Evolutionary conservation across 495 filamentous ascomycete species (phyloP).

Genomic region (Parathielavia hyrcaniae): DNA sequence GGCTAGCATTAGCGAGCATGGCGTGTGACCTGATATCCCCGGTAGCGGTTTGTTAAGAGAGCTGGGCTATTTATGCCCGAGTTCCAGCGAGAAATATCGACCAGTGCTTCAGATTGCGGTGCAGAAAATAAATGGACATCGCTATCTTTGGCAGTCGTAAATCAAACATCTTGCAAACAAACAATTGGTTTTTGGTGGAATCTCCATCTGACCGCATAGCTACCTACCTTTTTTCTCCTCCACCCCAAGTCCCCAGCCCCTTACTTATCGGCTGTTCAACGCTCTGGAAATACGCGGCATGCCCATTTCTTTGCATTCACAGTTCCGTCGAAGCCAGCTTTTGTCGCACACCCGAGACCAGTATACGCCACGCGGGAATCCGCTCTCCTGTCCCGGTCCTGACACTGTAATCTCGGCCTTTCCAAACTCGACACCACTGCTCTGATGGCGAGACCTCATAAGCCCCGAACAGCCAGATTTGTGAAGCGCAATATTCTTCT

Average conservation of each 20-base stretch:
- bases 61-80: neutral
- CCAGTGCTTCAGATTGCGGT: too few relatives aligned
- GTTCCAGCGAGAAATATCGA: neutral
- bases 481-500: neutral
- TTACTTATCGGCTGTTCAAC: neutral
- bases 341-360: slow-evolving; percentile 2
- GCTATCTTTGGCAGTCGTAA: neutral
- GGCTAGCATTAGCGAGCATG: slow-evolving; percentile 2
- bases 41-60: neutral
- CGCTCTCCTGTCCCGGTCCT: neutral
- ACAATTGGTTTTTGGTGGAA: neutral
- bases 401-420: neutral
- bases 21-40: slow-evolving; percentile 10
- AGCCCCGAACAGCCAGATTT: neutral
- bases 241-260: neutral
- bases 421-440: neutral
- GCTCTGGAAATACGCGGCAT: neutral
- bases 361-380: neutral
- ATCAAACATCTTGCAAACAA: neutral
- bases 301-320: neutral
- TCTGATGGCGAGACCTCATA: neutral
- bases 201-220: neutral
- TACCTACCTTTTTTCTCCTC: neutral
- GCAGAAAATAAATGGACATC: neutral
- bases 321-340: neutral